Base-by-base conservation (phyloP, 2,329 filamentous ascomycete genomes). In the Aureobasidium sp. region DNA sequence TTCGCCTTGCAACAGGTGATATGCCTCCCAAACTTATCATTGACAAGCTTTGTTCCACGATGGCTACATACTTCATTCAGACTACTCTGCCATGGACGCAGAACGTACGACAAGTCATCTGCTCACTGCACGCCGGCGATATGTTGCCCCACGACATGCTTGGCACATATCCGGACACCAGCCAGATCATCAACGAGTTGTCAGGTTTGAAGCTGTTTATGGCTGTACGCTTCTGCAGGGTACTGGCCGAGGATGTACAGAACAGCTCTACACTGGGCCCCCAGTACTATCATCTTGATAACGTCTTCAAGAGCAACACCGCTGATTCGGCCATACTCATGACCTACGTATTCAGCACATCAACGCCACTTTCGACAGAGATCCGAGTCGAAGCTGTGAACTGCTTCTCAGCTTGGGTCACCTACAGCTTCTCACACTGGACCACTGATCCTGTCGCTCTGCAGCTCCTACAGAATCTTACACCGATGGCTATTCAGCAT, bases 21-120 rank as follows among this genome's bases (percentile, higher is more conserved):
- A 41, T 48, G 21, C 48, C 50, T 54, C 50, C 44, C 6, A 51
- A 27, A 3, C 78, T 91, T 59, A 87, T 91, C 7, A 78, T 84
- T 25, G 84, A 85, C 66, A 94, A 94, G 74, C 79, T 93, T 29
- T 89, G 87, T 66, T 87, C 88, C n/a, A 88, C 88, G 7, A 75
- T 93, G 7, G 86, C 88, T 16, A 87, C 87, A 25, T 91, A 87
- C 69, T 91, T 89, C 68, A 79, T 90, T 36, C 87, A 87, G 62
- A 88, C 89, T 64, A 83, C 88, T 13, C 75, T 80, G 11, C 77
- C 82, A 5, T 93, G 89, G 88, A 77, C 79, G 16, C 76, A 76
- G 55, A 89, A 86, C 64, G 72, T 91, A 39, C 79, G 79, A 41
- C 85, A 88, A 68, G 74, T 90, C n/a, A 68, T 85, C 14, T 58